Percentiles rank a stretch among this genome's conserved stretches.
Evolutionary conservation across 345 rosid species (phyloP).

Genomic region (Jatropha curcas): DNA sequence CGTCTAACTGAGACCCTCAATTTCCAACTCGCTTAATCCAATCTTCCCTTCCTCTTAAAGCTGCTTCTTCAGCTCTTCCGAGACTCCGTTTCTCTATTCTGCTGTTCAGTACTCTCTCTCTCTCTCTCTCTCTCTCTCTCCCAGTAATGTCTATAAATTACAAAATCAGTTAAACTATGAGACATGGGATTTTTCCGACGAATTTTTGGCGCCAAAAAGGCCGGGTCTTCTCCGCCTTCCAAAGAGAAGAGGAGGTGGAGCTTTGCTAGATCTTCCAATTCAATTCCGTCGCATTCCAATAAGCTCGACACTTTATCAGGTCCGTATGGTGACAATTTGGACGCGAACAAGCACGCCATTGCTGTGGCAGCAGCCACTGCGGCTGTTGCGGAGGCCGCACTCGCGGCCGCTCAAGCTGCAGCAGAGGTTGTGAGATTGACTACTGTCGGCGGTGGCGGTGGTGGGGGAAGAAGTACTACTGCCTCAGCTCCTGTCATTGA

Average conservation of each 20-base stretch:
- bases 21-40: neutral
- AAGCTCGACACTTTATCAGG: constrained; percentile 7
- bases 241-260: constrained; percentile 29
- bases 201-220: constrained; percentile 60
- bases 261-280: constrained; percentile 23
- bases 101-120: neutral
- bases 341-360: constrained; percentile 34
- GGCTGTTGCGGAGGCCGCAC: constrained; percentile 38
- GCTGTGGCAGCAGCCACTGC: constrained; percentile 41
- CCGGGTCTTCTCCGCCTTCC: constrained; percentile 23
- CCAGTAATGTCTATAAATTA: neutral
- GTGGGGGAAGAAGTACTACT: neutral
- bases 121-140: too few species aligned
- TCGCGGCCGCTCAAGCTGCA: constrained; percentile 37
- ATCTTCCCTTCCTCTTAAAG: neutral
- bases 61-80: neutral
- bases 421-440: constrained; percentile 39
- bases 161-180: constrained; percentile 28
- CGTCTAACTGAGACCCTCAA: neutral
- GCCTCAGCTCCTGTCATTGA: neutral
- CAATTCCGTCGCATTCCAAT: constrained; percentile 12
- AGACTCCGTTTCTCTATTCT: constrained; percentile 1
- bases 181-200: constrained; percentile 76
- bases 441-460: constrained; percentile 2
- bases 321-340: constrained; percentile 29